Conservation (phyloP, 2,329 filamentous ascomycete genomes). For the Xylariaceae sp. region DNA sequence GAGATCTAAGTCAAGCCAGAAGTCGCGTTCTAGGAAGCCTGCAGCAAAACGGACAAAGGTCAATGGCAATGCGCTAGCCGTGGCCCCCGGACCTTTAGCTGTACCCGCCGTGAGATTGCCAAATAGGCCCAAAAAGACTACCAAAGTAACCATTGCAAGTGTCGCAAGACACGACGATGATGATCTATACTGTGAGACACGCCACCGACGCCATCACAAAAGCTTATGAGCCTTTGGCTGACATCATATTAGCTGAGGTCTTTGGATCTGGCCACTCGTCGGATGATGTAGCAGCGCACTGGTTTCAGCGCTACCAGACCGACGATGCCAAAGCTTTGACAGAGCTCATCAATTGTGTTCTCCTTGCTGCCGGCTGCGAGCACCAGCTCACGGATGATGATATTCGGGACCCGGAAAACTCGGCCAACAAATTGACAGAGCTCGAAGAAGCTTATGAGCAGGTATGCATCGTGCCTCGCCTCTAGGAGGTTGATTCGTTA, state of each 20-base stretch:
- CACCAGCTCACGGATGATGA: conserved; percentile 80
- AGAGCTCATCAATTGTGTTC: conserved; percentile 70
- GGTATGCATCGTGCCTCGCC: conserved; percentile 52
- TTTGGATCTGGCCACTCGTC: conserved; percentile 64
- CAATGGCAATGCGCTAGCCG: conserved; percentile 56
- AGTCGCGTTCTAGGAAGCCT: conserved; percentile 58
- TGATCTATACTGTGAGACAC: conserved; percentile 59
- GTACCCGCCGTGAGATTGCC: conserved; percentile 46
- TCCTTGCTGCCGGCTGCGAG: conserved; percentile 79
- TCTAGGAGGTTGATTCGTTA: no score
- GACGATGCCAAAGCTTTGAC: conserved; percentile 62
- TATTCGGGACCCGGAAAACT: conserved; percentile 88
- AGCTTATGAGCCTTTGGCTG: conserved; percentile 15
- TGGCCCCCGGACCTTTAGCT: conserved; percentile 46
- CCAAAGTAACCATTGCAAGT: conserved; percentile 56
- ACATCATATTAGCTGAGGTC: conserved; percentile 58
- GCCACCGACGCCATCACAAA: conserved; percentile 12
- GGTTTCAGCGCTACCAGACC: conserved; percentile 63
- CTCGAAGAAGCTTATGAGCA: conserved; percentile 88
- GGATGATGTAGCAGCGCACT: conserved; percentile 64
- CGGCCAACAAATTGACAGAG: conserved; percentile 76
- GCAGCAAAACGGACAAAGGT: conserved; percentile 69
- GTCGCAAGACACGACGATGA: conserved; percentile 57
- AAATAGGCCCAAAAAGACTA: conserved; percentile 62
- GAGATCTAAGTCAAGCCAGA: conserved; percentile 51